phyloP scores from a whole-genome alignment of 2,329 filamentous ascomycete genomes.

The Sporothrix pseudoabietina region DNA sequence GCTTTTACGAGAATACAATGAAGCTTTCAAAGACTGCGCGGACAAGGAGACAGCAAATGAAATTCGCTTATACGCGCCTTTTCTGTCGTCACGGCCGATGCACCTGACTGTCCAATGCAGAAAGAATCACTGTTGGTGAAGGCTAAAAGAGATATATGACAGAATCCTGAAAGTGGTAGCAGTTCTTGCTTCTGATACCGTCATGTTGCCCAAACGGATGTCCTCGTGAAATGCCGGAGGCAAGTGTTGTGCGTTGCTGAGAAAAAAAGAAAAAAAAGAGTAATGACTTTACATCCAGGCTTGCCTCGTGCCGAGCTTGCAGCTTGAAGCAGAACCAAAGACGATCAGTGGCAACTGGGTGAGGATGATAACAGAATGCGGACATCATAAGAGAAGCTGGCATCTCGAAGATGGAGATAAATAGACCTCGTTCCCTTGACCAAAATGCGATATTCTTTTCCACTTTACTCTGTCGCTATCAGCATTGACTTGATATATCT shows the following conservation, averaged over 20 bases:
- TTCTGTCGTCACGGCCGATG: conserved; percentile 5
- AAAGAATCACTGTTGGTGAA: not conserved
- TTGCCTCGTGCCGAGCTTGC: not conserved
- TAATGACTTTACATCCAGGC: not conserved
- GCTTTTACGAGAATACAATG: not conserved
- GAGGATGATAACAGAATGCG: not conserved
- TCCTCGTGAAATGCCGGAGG: conserved; percentile 8
- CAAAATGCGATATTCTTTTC: not conserved
- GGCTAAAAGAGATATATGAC: conserved; percentile 13
- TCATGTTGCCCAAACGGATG: conserved; percentile 16
- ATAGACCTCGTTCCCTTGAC: conserved; percentile 18
- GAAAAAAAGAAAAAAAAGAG: not conserved
- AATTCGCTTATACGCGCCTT: conserved; percentile 1
- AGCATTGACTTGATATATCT: not conserved
- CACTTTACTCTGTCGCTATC: not conserved
- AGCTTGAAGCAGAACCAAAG: not conserved
- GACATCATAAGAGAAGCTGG: not conserved
- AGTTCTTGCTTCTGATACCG: not conserved
- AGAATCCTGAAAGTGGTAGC: not conserved
- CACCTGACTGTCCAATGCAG: conserved; percentile 4
- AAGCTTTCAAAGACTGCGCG: not conserved
- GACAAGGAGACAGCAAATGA: not conserved
- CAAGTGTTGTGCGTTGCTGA: not conserved
- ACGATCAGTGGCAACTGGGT: not conserved
- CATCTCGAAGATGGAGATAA: conserved; percentile 17